Evolutionary conservation across 192 early-diverging fungal genomes (phyloP), one percentile per base, ranked within the genome.

Genomic region (Diversispora epigaea): DNA sequence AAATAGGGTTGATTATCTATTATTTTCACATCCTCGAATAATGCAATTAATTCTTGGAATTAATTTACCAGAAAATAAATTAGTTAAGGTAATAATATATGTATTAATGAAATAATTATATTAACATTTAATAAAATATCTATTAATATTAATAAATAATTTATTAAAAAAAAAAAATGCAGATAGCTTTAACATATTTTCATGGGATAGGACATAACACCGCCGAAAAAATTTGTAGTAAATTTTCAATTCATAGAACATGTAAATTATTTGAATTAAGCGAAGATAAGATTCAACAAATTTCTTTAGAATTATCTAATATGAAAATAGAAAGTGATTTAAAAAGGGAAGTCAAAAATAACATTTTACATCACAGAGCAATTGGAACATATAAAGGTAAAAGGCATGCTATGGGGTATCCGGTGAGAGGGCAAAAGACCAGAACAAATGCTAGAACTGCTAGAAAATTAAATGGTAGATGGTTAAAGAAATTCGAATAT

Each of bases 291-390:
- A 80, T 97, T 76, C 95, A 94, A 64, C 84, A 93, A 80, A 84
- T 98, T 4, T 93, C 94, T 5, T 82, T 86, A n/a, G 82, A 94
- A 56, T 87, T 98, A 70, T 91, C 93, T 57, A 87, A 88, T 22
- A 97, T 97, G 95, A 93, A 84, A 43, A 88, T 98, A 39, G 94
- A 93, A 66, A 89, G 88, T 43, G 92, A 93, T 76, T 81, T 95
- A 50, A 87, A 88, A 77, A 84, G 92, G 72, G 76, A 92, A 77
- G 83, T 91, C 4, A 75, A 83, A 14, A 89, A 89, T 68, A 90
- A 93, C 60, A 90, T 94, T 49, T 83, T 86, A 83, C 90, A 91
- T 76, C 85, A 91, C 77, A 86, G 88, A 45, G 78, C 87, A 62
- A 89, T 92, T 82, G 91, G 90, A 66, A 83, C 90, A 25, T 95